These are phyloP conservation scores for Scenedesmus sp. DNA, from an alignment of 163 green algal genomes.

Conservation along the genomic window DNA sequence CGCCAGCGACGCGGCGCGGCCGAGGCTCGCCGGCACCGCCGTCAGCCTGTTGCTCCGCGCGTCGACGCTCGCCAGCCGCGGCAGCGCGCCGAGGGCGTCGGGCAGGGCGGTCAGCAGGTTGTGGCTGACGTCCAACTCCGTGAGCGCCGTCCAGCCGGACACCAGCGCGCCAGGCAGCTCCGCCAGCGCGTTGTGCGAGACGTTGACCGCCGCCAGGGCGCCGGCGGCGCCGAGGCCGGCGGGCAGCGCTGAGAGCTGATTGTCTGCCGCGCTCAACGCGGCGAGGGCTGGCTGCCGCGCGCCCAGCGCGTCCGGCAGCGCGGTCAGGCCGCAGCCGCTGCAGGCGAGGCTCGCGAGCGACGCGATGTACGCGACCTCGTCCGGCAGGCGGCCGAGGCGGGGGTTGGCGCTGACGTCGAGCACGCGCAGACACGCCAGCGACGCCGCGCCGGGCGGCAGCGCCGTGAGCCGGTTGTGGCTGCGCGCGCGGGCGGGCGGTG, in stretches of 20 bases:
- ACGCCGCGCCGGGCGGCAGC: slow-evolving; percentile 32
- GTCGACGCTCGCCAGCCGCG: slow-evolving; percentile 55
- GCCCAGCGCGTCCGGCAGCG: slow-evolving; percentile 34
- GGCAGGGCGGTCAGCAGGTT: slow-evolving; percentile 49
- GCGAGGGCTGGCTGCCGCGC: slow-evolving; percentile 50
- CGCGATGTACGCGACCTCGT: slow-evolving; percentile 23
- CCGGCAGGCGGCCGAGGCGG: slow-evolving; percentile 11
- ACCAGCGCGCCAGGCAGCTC: slow-evolving; percentile 34
- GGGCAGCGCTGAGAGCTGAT: slow-evolving; percentile 49
- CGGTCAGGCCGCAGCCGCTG: slow-evolving; percentile 39
- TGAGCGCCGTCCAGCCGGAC: not conserved
- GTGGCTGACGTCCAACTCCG: slow-evolving; percentile 34
- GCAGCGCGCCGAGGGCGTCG: slow-evolving; percentile 46
- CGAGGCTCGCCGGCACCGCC: not conserved
- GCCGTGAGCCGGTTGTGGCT: slow-evolving; percentile 45
- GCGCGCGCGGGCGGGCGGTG: not conserved
- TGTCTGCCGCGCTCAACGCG: slow-evolving; percentile 44
- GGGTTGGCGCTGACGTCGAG: slow-evolving; percentile 52
- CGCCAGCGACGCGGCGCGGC: too few species aligned
- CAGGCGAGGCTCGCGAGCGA: slow-evolving; percentile 42
- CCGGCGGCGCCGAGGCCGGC: not conserved
- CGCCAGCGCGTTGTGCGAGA: slow-evolving; percentile 43
- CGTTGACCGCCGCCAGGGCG: slow-evolving; percentile 41
- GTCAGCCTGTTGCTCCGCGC: slow-evolving; percentile 56
- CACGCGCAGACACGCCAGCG: slow-evolving; percentile 2